A percentile compares a stretch with the other conserved stretches of the same genome.
Evolutionary conservation across 306 rosid species (phyloP).

Genomic region (Begonia loranthoides): DNA sequence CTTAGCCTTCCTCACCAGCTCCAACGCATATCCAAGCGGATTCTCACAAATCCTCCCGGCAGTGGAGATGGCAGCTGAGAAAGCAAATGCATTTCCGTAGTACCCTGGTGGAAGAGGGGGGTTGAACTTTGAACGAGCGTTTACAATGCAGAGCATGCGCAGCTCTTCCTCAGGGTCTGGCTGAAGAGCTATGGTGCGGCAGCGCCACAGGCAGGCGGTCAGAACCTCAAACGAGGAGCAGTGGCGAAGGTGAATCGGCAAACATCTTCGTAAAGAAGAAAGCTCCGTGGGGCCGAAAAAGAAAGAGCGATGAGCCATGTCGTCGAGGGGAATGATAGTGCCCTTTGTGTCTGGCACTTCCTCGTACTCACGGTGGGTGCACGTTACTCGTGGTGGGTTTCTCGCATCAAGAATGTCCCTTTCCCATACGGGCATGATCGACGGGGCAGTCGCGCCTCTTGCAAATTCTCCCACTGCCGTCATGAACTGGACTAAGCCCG

Average conservation of each 20-base stretch:
- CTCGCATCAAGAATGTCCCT: conserved; percentile 13
- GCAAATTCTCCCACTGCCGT: conserved; percentile 13
- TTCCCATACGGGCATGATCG: conserved; percentile 15
- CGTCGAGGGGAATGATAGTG: not conserved
- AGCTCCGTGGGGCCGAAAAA: conserved; percentile 9
- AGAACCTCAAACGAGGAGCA: conserved; percentile 11
- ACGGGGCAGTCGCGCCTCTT: conserved; percentile 6
- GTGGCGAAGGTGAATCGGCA: conserved; percentile 3
- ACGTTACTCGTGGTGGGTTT: conserved; percentile 12
- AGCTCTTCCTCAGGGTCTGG: not conserved
- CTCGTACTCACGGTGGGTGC: conserved; percentile 4
- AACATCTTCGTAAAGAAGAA: not conserved
- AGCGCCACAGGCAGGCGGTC: conserved; percentile 15
- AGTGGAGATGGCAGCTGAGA: conserved; percentile 1
- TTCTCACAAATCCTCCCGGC: not conserved
- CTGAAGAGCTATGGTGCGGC: conserved; percentile 11
- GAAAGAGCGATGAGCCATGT: conserved; percentile 3
- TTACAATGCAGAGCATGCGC: conserved; percentile 1
- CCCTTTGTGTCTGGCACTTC: not conserved
- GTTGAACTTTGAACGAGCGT: conserved; percentile 9
- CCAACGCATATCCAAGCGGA: conserved; percentile 14
- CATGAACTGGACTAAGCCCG: conserved; percentile 7
- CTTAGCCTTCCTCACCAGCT: conserved; percentile 18
- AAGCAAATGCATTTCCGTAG: conserved; percentile 17
- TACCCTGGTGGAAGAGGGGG: conserved; percentile 25